phyloP scores from a whole-genome alignment of 169 alveolate species.

The Ichthyophthirius multifiliis region DNA sequence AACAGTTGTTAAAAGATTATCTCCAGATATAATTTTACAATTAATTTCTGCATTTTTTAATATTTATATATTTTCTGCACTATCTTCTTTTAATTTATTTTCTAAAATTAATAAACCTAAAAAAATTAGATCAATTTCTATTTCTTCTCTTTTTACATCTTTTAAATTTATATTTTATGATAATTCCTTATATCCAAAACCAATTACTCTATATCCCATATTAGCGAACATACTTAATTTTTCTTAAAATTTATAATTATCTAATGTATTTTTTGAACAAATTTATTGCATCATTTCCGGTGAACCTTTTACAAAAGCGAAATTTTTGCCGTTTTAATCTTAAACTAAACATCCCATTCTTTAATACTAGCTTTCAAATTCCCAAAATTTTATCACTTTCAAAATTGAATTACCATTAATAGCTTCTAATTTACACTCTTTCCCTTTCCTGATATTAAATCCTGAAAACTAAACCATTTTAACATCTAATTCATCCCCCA shows the following conservation, averaged over 20 bases:
- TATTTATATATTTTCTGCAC: conserved; percentile 44
- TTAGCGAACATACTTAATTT: conserved; percentile 49
- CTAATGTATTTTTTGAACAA: conserved; percentile 31
- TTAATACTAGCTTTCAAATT: conserved; percentile 63
- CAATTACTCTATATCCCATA: conserved; percentile 75
- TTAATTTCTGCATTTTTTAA: conserved; percentile 57
- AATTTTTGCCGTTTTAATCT: conserved; percentile 41
- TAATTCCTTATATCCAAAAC: conserved; percentile 60
- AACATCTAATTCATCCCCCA: conserved; percentile 76
- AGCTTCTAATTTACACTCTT: neutral
- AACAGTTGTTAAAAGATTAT: conserved; percentile 77
- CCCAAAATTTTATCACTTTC: conserved; percentile 51
- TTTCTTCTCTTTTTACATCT: conserved; percentile 54
- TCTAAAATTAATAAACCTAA: conserved; percentile 74
- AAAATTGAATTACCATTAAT: conserved; percentile 44
- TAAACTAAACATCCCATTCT: conserved; percentile 71
- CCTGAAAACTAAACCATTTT: conserved; percentile 58
- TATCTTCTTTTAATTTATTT: conserved; percentile 70
- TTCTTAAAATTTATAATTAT: conserved; percentile 46
- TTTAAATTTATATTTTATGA: conserved; percentile 21
- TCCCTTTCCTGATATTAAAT: conserved; percentile 40
- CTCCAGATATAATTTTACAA: conserved; percentile 77
- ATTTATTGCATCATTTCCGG: neutral
- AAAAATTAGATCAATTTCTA: conserved; percentile 62
- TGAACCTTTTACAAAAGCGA: conserved; percentile 7